These are phyloP conservation scores for Puccinia horiana DNA, from an alignment of 1,284 basidiomycete species.

Conservation along the genomic window DNA sequence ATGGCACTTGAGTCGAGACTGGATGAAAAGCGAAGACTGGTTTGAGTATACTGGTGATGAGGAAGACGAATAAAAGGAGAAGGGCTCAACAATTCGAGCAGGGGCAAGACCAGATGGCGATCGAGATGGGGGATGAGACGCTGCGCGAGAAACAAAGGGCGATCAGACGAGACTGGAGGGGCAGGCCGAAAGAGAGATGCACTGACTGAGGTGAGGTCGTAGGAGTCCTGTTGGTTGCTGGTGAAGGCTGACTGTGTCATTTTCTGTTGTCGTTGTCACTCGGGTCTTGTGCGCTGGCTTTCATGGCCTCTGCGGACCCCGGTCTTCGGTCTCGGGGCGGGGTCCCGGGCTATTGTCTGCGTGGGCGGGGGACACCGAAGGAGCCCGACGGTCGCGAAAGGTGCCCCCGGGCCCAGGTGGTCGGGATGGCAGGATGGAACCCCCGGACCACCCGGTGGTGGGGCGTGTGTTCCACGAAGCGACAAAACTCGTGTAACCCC, in stretches of 20 bases:
- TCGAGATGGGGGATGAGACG: slow-evolving; percentile 76
- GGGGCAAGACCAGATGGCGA: slow-evolving; percentile 87
- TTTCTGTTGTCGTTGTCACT: not conserved
- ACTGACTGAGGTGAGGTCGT: slow-evolving; percentile 22
- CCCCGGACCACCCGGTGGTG: no score
- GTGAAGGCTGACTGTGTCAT: not conserved
- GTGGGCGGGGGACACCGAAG: no score
- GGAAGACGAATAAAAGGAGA: not conserved
- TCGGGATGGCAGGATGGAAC: no score
- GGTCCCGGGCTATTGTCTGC: no score
- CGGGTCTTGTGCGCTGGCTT: no score
- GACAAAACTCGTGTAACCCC: no score
- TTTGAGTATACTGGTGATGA: slow-evolving; percentile 67
- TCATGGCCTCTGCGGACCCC: no score
- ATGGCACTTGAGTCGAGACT: slow-evolving; percentile 75
- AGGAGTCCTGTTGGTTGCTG: not conserved
- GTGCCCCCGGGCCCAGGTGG: no score
- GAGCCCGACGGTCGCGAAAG: no score
- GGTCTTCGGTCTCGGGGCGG: no score
- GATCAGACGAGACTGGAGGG: not conserved
- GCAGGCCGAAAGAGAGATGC: not conserved
- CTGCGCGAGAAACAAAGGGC: not conserved
- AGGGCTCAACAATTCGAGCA: slow-evolving; percentile 66
- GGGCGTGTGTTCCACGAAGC: no score
- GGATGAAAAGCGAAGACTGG: slow-evolving; percentile 64